Evolutionary conservation across 257 asterid species (phyloP).

Genomic region (Fraxinus americana): DNA sequence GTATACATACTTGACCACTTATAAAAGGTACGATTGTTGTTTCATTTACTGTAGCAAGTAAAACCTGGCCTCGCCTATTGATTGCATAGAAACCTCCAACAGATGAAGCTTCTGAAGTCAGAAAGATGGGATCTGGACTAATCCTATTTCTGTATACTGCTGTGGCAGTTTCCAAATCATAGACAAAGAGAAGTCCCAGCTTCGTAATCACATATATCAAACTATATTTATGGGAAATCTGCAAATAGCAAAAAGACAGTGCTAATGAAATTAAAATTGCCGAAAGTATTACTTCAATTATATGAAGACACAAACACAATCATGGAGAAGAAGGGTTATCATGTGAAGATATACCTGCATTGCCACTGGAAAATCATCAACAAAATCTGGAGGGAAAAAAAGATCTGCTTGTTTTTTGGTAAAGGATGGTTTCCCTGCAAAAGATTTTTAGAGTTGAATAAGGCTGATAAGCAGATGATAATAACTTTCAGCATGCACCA

Average conservation of each 20-base stretch:
- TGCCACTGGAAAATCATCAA: constrained; percentile 97
- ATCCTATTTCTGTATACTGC: constrained; percentile 97
- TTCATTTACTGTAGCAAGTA: constrained; percentile 95
- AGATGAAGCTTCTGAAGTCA: constrained; percentile 92
- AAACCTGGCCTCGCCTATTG: constrained; percentile 95
- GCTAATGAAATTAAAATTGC: constrained; percentile 22
- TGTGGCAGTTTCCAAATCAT: constrained; percentile 93
- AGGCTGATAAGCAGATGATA: constrained; percentile 16
- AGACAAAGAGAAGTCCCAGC: constrained; percentile 98
- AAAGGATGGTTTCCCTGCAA: constrained; percentile 89
- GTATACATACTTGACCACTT: constrained; percentile 85
- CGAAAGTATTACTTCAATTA: neutral
- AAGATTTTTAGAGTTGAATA: constrained; percentile 13
- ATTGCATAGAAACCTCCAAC: constrained; percentile 96
- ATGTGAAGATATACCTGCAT: constrained; percentile 75
- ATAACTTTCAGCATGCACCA: constrained; percentile 7
- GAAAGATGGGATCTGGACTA: constrained; percentile 96
- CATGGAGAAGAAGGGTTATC: constrained; percentile 2
- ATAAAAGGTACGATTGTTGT: constrained; percentile 89
- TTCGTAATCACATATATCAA: constrained; percentile 93
- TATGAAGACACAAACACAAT: constrained; percentile 7
- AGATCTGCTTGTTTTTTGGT: constrained; percentile 98
- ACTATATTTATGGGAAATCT: constrained; percentile 92
- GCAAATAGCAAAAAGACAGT: constrained; percentile 33
- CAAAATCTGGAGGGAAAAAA: constrained; percentile 96